Percentiles rank a stretch among this genome's conserved stretches.
Evolutionary conservation across 306 rosid species (phyloP).

Genomic region (Abrus pulchellus): DNA sequence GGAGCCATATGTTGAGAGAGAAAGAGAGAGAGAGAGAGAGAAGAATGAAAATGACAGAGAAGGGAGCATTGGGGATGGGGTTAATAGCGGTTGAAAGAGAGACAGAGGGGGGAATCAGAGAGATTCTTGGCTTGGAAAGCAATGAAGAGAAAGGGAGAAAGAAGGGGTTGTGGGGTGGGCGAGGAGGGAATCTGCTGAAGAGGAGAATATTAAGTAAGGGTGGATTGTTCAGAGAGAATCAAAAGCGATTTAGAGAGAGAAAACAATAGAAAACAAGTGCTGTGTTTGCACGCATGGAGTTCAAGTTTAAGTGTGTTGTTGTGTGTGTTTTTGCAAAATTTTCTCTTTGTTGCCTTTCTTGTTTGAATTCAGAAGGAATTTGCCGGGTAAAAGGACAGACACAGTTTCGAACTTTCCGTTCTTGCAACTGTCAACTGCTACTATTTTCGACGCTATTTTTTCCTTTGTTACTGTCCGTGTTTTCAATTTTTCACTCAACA

Average conservation of each 20-base stretch:
- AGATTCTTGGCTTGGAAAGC: slow-evolving; percentile 97
- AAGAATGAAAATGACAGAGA: slow-evolving; percentile 60
- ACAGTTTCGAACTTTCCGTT: slow-evolving; percentile 27
- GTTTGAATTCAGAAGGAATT: slow-evolving; percentile 15
- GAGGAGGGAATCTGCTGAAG: slow-evolving; percentile 78
- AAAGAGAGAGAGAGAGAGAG: slow-evolving; percentile 28
- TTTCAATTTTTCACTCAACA: background rate
- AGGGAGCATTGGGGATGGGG: slow-evolving; percentile 68
- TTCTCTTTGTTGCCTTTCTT: slow-evolving; percentile 21
- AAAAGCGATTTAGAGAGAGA: slow-evolving; percentile 55
- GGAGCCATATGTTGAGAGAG: slow-evolving; percentile 57
- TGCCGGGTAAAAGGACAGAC: slow-evolving; percentile 28
- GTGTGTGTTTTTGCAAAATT: background rate
- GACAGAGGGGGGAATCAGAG: slow-evolving; percentile 68
- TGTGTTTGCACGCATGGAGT: slow-evolving; percentile 58
- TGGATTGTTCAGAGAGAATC: slow-evolving; percentile 67
- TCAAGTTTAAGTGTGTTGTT: background rate
- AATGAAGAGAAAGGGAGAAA: slow-evolving; percentile 68
- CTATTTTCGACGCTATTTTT: background rate
- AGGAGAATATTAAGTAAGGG: slow-evolving; percentile 67
- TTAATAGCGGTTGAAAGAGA: slow-evolving; percentile 59
- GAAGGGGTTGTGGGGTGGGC: slow-evolving; percentile 48
- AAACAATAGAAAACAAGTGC: background rate
- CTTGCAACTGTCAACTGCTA: slow-evolving; percentile 13
- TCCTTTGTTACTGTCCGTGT: background rate